A percentile compares a stretch with the other conserved stretches of the same genome.
These are phyloP conservation scores for Ceratobasidium theobromae DNA, from an alignment of 1,284 basidiomycete genomes.

Conservation along the genomic window DNA sequence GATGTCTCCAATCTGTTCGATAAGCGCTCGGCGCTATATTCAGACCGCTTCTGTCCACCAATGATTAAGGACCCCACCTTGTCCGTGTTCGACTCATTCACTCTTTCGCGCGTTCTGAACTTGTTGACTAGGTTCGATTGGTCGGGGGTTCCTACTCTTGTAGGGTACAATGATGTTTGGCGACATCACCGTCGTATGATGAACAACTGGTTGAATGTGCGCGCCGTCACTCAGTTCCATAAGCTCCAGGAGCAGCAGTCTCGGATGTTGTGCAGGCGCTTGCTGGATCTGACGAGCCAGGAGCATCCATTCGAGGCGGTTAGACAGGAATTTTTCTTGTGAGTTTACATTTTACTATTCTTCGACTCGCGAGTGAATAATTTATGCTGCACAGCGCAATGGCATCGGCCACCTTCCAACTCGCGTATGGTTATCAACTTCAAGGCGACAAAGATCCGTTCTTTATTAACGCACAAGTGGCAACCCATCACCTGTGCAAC, in stretches of 20 bases:
- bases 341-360: not conserved
- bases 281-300: not conserved
- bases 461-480: not conserved
- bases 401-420: conserved; percentile 2
- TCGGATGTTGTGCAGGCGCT: not conserved
- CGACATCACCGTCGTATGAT: conserved; percentile 17
- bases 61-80: not conserved
- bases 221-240: not conserved
- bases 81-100: no score
- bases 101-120: not conserved
- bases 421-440: conserved; percentile 8
- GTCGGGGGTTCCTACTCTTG: not conserved
- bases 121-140: conserved; percentile 14
- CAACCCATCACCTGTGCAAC: not conserved
- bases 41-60: conserved; percentile 1
- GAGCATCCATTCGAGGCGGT: not conserved
- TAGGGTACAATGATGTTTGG: conserved; percentile 1
- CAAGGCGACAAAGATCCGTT: conserved; percentile 1
- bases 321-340: conserved; percentile 5
- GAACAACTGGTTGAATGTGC: conserved; percentile 17
- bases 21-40: conserved; percentile 25
- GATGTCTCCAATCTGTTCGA: not conserved
- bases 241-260: not conserved
- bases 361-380: not conserved
- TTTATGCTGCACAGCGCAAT: not conserved